Evolutionary conservation across 2,329 filamentous ascomycete genomes (phyloP).

Genomic region (Ophiostoma piceae): DNA sequence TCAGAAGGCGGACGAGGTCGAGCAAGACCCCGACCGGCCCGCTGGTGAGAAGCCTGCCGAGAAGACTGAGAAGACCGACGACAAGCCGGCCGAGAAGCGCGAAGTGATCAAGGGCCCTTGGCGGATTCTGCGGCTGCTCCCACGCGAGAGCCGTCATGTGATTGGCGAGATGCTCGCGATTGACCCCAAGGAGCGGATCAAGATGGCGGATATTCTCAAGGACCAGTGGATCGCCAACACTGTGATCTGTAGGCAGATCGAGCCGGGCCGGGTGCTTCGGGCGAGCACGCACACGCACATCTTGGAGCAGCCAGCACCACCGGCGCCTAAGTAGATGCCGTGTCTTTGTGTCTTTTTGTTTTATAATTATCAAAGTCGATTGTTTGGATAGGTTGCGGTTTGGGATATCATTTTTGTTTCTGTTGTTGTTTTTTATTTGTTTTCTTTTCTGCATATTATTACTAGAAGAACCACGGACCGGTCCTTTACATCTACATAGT

Average conservation of each 20-base stretch:
- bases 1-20: background rate
- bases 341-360: background rate
- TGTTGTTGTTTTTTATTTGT: slow-evolving; percentile 13
- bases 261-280: slow-evolving; percentile 61
- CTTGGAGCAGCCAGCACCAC: slow-evolving; percentile 63
- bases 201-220: slow-evolving; percentile 75
- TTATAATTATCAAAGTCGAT: background rate
- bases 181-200: slow-evolving; percentile 75
- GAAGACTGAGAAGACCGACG: slow-evolving; percentile 31
- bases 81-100: slow-evolving; percentile 48
- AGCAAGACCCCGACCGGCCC: background rate
- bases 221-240: slow-evolving; percentile 89
- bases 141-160: slow-evolving; percentile 82
- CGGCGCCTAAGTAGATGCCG: slow-evolving; percentile 28
- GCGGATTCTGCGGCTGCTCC: slow-evolving; percentile 79
- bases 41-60: background rate
- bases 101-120: slow-evolving; percentile 89
- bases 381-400: background rate
- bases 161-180: slow-evolving; percentile 90
- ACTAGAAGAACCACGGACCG: background rate
- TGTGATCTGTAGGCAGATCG: slow-evolving; percentile 74
- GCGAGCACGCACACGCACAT: slow-evolving; percentile 78
- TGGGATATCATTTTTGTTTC: background rate
- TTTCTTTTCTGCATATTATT: background rate
- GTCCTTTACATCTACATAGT: background rate